These are phyloP conservation scores for Phytophthora multivora DNA, from an alignment of 352 stramenopile species.

Conservation along the genomic window DNA sequence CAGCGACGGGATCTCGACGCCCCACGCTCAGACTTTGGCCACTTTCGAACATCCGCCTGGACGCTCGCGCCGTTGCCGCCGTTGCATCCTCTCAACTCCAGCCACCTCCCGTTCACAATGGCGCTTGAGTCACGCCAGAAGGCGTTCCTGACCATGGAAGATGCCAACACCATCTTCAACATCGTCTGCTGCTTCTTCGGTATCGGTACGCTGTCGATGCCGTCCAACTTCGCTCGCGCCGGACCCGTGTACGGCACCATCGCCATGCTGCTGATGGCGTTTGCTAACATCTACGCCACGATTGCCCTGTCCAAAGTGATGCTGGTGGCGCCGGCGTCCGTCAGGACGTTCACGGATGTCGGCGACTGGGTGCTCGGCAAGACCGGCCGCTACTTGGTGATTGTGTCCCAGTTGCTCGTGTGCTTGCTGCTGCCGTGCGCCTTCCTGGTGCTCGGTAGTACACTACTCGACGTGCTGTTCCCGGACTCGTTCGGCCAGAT, in stretches of 20 bases:
- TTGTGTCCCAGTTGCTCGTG: slow-evolving; percentile 47
- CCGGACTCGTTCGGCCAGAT: slow-evolving; percentile 50
- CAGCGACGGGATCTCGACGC: slow-evolving; percentile 16
- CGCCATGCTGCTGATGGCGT: slow-evolving; percentile 66
- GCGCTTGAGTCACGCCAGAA: slow-evolving; percentile 8
- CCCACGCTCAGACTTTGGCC: slow-evolving; percentile 14
- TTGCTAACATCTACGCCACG: slow-evolving; percentile 66
- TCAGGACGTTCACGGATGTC: slow-evolving; percentile 54
- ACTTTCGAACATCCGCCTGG: slow-evolving; percentile 26
- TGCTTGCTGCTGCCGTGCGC: slow-evolving; percentile 53
- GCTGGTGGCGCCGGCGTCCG: slow-evolving; percentile 36
- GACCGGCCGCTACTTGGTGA: slow-evolving; percentile 44
- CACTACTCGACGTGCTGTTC: slow-evolving; percentile 54
- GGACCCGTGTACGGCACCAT: slow-evolving; percentile 49
- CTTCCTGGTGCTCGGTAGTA: slow-evolving; percentile 62
- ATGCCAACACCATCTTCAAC: slow-evolving; percentile 62
- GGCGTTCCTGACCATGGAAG: slow-evolving; percentile 54
- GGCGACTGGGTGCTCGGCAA: slow-evolving; percentile 47
- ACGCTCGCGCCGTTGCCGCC: not conserved
- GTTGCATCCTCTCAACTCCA: not conserved
- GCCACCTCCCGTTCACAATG: slow-evolving; percentile 13
- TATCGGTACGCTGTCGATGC: slow-evolving; percentile 71
- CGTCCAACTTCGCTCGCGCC: slow-evolving; percentile 62
- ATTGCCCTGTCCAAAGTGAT: slow-evolving; percentile 49
- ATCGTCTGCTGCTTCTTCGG: slow-evolving; percentile 69